phyloP scores from a whole-genome alignment of 768 basidiomycete genomes.

The Rhodotorula diobovata region DNA sequence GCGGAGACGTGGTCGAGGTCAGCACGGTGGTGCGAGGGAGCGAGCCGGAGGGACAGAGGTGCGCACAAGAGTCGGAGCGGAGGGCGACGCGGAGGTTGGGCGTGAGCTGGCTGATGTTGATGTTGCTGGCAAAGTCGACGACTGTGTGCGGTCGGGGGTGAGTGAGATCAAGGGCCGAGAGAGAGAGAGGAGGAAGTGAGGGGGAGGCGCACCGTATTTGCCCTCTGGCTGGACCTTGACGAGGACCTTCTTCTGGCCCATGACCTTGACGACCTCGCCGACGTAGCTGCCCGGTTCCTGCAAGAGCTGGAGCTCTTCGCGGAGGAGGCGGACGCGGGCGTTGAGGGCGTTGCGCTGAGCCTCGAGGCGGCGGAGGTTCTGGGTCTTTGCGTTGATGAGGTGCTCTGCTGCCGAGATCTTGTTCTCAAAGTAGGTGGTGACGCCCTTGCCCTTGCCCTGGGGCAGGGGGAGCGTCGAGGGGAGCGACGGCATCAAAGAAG shows the following conservation, averaged over 20 bases:
- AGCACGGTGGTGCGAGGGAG: not conserved
- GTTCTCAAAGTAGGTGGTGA: conserved; percentile 76
- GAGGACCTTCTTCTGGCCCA: conserved; percentile 98
- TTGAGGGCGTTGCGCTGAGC: conserved; percentile 96
- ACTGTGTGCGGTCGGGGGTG: conserved; percentile 53
- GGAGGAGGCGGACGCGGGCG: conserved; percentile 79
- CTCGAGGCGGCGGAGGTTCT: conserved; percentile 89
- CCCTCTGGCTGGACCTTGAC: conserved; percentile 99
- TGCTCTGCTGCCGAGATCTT: conserved; percentile 93
- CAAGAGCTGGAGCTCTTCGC: conserved; percentile 81
- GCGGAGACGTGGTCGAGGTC: not conserved
- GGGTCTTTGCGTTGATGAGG: conserved; percentile 90
- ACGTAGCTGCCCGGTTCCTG: conserved; percentile 97
- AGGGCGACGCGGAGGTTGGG: conserved; percentile 88
- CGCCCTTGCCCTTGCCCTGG: conserved; percentile 7
- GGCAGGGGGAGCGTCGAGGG: not conserved
- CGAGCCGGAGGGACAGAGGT: not conserved
- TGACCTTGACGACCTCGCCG: conserved; percentile 94
- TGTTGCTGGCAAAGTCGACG: conserved; percentile 85
- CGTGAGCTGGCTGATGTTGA: conserved; percentile 72
- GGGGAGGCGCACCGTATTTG: conserved; percentile 73
- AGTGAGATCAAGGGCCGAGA: not conserved
- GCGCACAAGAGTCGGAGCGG: conserved; percentile 71
- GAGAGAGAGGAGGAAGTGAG: conserved; percentile 46
- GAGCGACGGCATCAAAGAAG: conserved; percentile 17